These are phyloP conservation scores for Neurospora tetrasperma DNA, from an alignment of 495 filamentous ascomycete species.

Conservation along the genomic window DNA sequence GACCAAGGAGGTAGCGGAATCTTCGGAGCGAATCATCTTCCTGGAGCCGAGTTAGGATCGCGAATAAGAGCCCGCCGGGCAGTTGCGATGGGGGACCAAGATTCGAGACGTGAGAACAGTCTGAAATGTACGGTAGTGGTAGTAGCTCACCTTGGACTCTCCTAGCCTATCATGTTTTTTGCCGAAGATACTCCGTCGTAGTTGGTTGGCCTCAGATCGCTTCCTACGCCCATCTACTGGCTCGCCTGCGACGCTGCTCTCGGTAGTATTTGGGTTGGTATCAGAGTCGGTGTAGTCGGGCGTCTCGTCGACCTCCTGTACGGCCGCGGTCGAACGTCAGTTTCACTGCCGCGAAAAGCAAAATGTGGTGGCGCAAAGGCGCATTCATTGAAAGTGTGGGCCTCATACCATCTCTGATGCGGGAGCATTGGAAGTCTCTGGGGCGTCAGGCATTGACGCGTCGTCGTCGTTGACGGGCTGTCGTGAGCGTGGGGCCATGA, in stretches of 20 bases:
- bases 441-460: slow-evolving; percentile 51
- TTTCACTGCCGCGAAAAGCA: not conserved
- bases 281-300: slow-evolving; percentile 86
- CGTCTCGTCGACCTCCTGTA: slow-evolving; percentile 64
- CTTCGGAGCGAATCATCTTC: slow-evolving; percentile 92
- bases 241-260: slow-evolving; percentile 78
- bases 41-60: slow-evolving; percentile 33
- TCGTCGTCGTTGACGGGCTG: slow-evolving; percentile 40
- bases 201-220: slow-evolving; percentile 71
- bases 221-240: slow-evolving; percentile 70
- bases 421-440: slow-evolving; percentile 32
- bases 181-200: slow-evolving; percentile 83
- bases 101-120: not conserved
- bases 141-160: slow-evolving; percentile 67
- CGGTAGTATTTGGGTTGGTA: slow-evolving; percentile 84
- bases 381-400: not conserved
- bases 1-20: slow-evolving; percentile 89
- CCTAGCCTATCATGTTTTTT: slow-evolving; percentile 88
- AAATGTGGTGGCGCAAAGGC: not conserved
- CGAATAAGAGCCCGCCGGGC: not conserved
- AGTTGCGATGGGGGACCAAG: not conserved
- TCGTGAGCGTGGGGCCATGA: slow-evolving; percentile 52
- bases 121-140: not conserved
- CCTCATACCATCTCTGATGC: slow-evolving; percentile 39
- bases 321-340: slow-evolving; percentile 11